These are phyloP conservation scores for Histomonas meleagridis DNA, from an alignment of 208 protist species.

Conservation along the genomic window DNA sequence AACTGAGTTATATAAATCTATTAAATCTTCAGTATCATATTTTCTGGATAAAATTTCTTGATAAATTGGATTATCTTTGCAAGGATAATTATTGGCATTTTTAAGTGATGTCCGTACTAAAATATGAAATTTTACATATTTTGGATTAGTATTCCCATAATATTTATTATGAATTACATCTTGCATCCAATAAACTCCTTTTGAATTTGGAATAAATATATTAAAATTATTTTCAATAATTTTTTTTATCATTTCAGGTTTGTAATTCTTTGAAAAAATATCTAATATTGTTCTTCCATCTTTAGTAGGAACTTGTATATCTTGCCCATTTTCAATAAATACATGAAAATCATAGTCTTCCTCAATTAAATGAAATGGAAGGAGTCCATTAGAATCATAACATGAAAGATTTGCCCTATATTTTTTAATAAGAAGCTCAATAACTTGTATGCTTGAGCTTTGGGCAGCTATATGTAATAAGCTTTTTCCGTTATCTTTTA, in stretches of 20 bases:
- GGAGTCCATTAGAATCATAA: no score
- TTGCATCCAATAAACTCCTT: neutral
- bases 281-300: no score
- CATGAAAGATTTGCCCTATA: no score
- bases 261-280: no score
- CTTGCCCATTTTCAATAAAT: no score
- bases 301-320: no score
- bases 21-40: neutral
- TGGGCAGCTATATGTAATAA: no score
- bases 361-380: no score
- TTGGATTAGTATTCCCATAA: neutral
- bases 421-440: no score
- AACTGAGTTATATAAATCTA: neutral
- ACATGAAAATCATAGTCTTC: no score
- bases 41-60: neutral
- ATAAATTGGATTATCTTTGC: neutral
- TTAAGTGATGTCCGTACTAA: neutral
- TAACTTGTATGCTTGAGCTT: no score
- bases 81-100: neutral
- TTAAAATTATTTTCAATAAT: neutral
- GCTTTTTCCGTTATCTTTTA: no score
- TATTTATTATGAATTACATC: neutral
- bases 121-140: neutral
- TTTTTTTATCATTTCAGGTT: neutral
- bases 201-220: neutral